phyloP scores from a whole-genome alignment of 2,329 filamentous ascomycete genomes.

The Alternaria panax region DNA sequence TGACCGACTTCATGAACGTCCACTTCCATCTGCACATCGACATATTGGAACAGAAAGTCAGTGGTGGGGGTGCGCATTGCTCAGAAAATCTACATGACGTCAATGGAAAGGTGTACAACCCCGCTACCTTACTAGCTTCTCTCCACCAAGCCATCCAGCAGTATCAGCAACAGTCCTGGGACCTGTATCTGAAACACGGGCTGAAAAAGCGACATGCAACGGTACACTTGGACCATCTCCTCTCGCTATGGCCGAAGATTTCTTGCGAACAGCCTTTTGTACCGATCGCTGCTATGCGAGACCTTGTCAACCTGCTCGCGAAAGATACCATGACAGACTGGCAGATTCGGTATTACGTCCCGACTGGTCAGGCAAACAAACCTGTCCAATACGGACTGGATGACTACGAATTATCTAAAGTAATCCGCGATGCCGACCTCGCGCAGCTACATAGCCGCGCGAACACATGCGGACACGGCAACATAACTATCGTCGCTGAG shows the following conservation, averaged over 20 bases:
- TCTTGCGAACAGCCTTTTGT: not conserved
- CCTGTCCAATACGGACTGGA: not conserved
- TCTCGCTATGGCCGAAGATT: slow-evolving; percentile 9
- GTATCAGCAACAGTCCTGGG: not conserved
- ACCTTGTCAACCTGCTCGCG: slow-evolving; percentile 2
- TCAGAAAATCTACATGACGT: not conserved
- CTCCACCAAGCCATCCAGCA: slow-evolving; percentile 2
- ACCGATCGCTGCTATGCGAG: not conserved
- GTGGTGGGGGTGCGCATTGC: too few relatives aligned
- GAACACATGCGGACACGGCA: not conserved
- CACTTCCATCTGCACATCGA: slow-evolving; percentile 13
- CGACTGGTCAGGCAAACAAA: slow-evolving; percentile 5
- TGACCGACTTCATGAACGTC: slow-evolving; percentile 2
- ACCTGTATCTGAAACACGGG: not conserved
- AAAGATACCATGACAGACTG: slow-evolving; percentile 10
- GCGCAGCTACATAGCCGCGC: not conserved
- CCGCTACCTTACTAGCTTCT: not conserved
- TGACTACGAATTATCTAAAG: not conserved
- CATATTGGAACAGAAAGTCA: not conserved
- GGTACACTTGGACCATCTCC: slow-evolving; percentile 11
- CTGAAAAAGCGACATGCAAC: not conserved
- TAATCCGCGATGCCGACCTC: not conserved
- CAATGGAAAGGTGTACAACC: not conserved
- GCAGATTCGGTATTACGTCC: slow-evolving; percentile 7
- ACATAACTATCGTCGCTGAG: not conserved